Evolutionary conservation across 768 basidiomycete genomes (phyloP).

Genomic region (Auriculariales sp.): DNA sequence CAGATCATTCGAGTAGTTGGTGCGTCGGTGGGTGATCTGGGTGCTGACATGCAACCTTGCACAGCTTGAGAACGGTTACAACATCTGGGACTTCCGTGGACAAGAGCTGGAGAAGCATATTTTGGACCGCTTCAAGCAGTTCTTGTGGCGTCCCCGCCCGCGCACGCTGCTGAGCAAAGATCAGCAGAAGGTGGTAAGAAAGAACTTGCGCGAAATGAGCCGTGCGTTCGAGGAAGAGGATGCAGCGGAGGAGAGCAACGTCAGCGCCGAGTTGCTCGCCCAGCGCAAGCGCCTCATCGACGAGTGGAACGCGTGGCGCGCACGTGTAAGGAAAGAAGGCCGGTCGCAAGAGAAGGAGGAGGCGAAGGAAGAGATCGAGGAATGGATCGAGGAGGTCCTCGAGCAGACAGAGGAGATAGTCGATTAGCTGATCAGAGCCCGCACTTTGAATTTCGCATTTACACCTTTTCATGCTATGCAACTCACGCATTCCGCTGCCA

Average conservation of each 20-base stretch:
- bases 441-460: background rate
- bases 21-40: background rate
- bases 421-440: constrained; percentile 19
- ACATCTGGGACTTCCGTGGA: constrained; percentile 97
- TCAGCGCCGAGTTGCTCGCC: constrained; percentile 85
- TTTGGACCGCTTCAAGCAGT: constrained; percentile 94
- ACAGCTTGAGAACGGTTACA: constrained; percentile 91
- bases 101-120: constrained; percentile 82
- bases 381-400: constrained; percentile 86
- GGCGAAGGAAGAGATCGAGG: constrained; percentile 47
- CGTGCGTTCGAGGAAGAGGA: constrained; percentile 93
- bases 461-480: background rate
- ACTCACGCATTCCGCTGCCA: no score
- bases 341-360: constrained; percentile 16
- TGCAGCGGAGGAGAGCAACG: constrained; percentile 85
- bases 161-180: constrained; percentile 75
- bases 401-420: constrained; percentile 74
- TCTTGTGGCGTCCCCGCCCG: constrained; percentile 96
- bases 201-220: constrained; percentile 84
- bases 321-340: constrained; percentile 45
- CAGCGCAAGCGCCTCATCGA: constrained; percentile 83
- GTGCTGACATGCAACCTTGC: background rate
- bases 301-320: constrained; percentile 98
- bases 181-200: constrained; percentile 71
- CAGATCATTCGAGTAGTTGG: constrained; percentile 1